A percentile compares a stretch with the other conserved stretches of the same genome.
phyloP scores from a whole-genome alignment of 257 asterid species.

The Ilex asprella region DNA sequence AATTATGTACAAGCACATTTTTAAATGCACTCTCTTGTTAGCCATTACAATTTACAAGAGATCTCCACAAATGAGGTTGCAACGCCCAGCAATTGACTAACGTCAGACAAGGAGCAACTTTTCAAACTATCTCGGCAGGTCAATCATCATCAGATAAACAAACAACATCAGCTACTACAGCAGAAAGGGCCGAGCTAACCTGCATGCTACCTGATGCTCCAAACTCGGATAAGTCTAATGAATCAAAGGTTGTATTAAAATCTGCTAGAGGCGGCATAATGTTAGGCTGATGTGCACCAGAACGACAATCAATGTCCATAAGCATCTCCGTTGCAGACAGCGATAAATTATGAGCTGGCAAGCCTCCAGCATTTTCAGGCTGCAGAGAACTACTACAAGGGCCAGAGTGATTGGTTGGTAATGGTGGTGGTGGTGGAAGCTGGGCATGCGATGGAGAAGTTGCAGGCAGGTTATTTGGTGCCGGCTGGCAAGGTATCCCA shows the following conservation, averaged over 20 bases:
- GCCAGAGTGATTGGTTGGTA: background rate
- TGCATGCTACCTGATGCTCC: slow-evolving; percentile 20
- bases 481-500: slow-evolving; percentile 14
- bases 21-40: too few relatives aligned
- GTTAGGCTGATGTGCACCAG: slow-evolving; percentile 1
- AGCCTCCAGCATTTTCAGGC: background rate
- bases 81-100: too few relatives aligned
- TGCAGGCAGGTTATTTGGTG: slow-evolving; percentile 1
- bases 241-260: slow-evolving; percentile 12
- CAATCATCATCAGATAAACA: slow-evolving; percentile 67
- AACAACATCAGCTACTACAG: slow-evolving; percentile 33
- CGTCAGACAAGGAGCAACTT: too few relatives aligned
- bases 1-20: too few relatives aligned
- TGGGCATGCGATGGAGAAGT: slow-evolving; percentile 13
- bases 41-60: too few relatives aligned
- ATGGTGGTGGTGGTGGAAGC: slow-evolving; percentile 2
- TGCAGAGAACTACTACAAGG: slow-evolving; percentile 10
- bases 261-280: slow-evolving; percentile 10
- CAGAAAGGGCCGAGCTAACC: slow-evolving; percentile 19
- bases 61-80: too few relatives aligned
- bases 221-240: slow-evolving; percentile 28
- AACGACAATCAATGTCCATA: slow-evolving; percentile 9
- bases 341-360: background rate
- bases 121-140: background rate
- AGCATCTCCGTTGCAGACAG: slow-evolving; percentile 9